Conservation (phyloP, 495 filamentous ascomycete genomes). For the Trichoderma erinaceum region DNA sequence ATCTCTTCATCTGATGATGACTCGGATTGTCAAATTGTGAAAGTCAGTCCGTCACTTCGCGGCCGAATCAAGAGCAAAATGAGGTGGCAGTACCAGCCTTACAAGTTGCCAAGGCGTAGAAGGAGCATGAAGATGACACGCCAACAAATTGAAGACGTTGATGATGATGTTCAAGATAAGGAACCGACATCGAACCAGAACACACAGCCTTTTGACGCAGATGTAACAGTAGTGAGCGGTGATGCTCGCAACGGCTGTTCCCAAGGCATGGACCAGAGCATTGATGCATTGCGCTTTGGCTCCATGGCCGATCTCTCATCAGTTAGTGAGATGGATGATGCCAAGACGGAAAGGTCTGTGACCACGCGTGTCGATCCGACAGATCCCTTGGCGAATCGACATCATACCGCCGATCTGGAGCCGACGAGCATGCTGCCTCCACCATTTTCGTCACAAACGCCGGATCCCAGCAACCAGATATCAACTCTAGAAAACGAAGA, state of each 20-base stretch:
- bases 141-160: not conserved
- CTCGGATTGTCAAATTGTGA: slow-evolving; percentile 4
- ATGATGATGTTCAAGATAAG: not conserved
- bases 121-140: not conserved
- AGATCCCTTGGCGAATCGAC: not conserved
- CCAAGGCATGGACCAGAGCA: not conserved
- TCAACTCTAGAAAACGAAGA: not conserved
- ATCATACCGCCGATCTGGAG: not conserved
- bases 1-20: not conserved
- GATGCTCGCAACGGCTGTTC: not conserved
- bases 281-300: not conserved
- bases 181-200: not conserved
- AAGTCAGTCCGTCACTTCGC: not conserved
- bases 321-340: not conserved
- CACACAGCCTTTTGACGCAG: not conserved
- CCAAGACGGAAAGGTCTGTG: not conserved
- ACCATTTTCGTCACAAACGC: not conserved
- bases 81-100: not conserved
- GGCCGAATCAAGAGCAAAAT: not conserved
- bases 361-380: not conserved
- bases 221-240: not conserved
- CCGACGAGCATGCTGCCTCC: not conserved
- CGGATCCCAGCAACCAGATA: not conserved
- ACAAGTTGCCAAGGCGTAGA: not conserved
- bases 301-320: not conserved